Percentiles rank a stretch among this genome's conserved stretches.
phyloP scores from a whole-genome alignment of 1,139 yeast genomes.

The Arxiozyma slooffiae region DNA sequence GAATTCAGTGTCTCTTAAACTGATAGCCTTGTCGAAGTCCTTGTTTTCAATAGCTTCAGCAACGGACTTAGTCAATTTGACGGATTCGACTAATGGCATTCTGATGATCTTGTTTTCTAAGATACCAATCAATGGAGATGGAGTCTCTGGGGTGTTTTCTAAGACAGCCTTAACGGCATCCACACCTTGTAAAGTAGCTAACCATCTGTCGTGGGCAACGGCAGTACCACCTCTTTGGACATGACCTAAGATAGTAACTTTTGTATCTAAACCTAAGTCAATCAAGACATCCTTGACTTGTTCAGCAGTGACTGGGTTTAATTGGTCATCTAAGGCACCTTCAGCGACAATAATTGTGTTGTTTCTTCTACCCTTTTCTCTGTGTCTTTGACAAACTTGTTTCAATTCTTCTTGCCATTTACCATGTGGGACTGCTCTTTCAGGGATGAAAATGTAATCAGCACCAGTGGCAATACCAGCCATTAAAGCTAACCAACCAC shows the following conservation, averaged over 20 bases:
- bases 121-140: slow-evolving; percentile 69
- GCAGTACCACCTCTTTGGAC: slow-evolving; percentile 86
- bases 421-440: slow-evolving; percentile 53
- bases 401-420: slow-evolving; percentile 63
- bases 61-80: slow-evolving; percentile 55
- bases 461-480: slow-evolving; percentile 78
- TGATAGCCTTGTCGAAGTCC: slow-evolving; percentile 57
- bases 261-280: slow-evolving; percentile 64
- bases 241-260: slow-evolving; percentile 72
- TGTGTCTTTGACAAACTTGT: slow-evolving; percentile 54
- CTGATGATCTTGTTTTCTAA: slow-evolving; percentile 62
- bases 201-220: slow-evolving; percentile 64
- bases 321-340: slow-evolving; percentile 64
- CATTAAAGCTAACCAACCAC: slow-evolving; percentile 82
- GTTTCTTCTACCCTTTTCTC: slow-evolving; percentile 64
- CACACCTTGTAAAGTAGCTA: slow-evolving; percentile 76
- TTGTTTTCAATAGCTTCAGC: slow-evolving; percentile 54
- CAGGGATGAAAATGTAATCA: slow-evolving; percentile 72
- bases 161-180: slow-evolving; percentile 73
- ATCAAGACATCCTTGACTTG: slow-evolving; percentile 63
- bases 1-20: slow-evolving; percentile 62
- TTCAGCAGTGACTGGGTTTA: slow-evolving; percentile 54
- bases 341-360: slow-evolving; percentile 77
- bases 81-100: slow-evolving; percentile 65
- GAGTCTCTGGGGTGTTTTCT: slow-evolving; percentile 58